Evolutionary conservation across 2,329 filamentous ascomycete genomes (phyloP), one percentile per base, ranked within the genome.

Genomic region (Fusarium scirpi): DNA sequence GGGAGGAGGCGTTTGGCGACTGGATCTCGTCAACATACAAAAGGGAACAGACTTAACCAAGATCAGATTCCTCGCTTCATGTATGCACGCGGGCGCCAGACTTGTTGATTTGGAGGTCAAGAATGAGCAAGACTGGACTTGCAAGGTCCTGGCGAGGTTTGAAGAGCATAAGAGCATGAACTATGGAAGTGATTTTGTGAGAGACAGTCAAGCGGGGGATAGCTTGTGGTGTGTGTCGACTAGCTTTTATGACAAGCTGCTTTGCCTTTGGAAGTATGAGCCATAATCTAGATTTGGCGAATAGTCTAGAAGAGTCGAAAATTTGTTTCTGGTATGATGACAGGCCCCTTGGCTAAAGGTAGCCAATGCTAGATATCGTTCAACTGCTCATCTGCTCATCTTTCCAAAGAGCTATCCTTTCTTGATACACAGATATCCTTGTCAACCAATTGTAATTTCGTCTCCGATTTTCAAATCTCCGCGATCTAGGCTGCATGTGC

Each of bases 161-260:
- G 91, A 93, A 72, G 92, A 95, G 77, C 94, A 98, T 78, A 85
- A 92, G 81, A 97, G 94, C 78, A 97, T 98, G 94, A 97, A 97
- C 76, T 98, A 98, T 78, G 94, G 91, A 9, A 93, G 92, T 73
- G 94, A 94, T 79, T 87, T 89, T 62, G 85, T 87, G 70, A 85
- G 85, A 3, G 75, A 60, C 25, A 54, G 56, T 9, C 73, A 76
- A 55, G 72, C 13, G 6, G 53, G 62, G 1, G 60, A 65, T 6
- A 58, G 80, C 9, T 59, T 84, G 38, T 72, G 82, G 22, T 87
- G 90, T 71, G 82, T 94, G 2, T 92, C 90, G 24, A 93, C 91
- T 1, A 94, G 92, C 77, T 94, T 94, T 72, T 94, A 94, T 70
- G 92, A 94, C 78, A 88, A 85, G 75, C 78, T 91, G 47, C 75